These are phyloP conservation scores for Macrolepiota albuminosa DNA, from an alignment of 768 basidiomycete species.

Conservation along the genomic window DNA sequence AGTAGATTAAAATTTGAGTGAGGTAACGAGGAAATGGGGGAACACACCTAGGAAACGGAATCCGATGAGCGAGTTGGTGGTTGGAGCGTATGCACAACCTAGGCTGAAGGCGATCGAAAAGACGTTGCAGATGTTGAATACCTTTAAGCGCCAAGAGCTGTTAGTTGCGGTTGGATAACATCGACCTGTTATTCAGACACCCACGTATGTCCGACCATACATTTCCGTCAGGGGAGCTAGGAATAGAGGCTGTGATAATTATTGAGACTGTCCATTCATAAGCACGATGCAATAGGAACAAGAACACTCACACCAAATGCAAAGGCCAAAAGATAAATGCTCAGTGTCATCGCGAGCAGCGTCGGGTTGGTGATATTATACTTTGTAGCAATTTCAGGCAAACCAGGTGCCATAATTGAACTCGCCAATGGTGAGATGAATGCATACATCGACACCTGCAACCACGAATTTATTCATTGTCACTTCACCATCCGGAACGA, in stretches of 20 bases:
- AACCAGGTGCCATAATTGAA: slow-evolving; percentile 70
- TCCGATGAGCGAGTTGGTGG: slow-evolving; percentile 44
- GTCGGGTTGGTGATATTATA: slow-evolving; percentile 52
- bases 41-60: slow-evolving; percentile 60
- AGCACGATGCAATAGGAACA: neutral
- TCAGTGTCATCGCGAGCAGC: slow-evolving; percentile 52
- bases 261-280: neutral
- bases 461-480: neutral
- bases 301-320: slow-evolving; percentile 46
- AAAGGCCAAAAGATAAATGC: slow-evolving; percentile 63
- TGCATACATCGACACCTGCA: slow-evolving; percentile 55
- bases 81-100: slow-evolving; percentile 65
- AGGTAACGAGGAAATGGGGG: no score
- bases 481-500: neutral
- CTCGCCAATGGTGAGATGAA: slow-evolving; percentile 41
- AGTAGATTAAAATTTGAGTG: neutral
- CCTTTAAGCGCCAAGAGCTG: neutral
- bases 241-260: slow-evolving; percentile 42
- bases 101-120: slow-evolving; percentile 60
- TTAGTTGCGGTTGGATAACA: neutral
- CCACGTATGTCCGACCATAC: slow-evolving; percentile 60
- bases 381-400: slow-evolving; percentile 48
- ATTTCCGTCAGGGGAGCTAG: slow-evolving; percentile 67
- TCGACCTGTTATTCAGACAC: neutral
- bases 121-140: slow-evolving; percentile 60